These are phyloP conservation scores for Rheum nobile DNA, from an alignment of 148 eudicot genomes.

Conservation along the genomic window DNA sequence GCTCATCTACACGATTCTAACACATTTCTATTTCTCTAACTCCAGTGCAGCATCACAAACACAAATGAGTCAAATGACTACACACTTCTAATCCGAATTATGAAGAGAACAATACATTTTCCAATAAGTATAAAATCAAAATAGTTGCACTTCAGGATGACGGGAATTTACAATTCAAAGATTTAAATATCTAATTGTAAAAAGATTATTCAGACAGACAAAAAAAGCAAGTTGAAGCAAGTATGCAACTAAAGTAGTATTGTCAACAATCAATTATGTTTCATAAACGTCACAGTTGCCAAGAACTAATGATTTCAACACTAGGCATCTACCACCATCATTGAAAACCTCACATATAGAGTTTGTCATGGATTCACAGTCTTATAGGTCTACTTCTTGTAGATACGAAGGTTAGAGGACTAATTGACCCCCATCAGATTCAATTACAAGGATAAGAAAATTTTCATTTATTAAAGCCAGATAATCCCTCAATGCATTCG, in stretches of 20 bases:
- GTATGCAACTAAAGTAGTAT: background rate
- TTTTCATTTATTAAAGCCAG: background rate
- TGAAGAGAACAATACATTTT: background rate
- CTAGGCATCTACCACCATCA: constrained; percentile 88
- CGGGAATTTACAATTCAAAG: background rate
- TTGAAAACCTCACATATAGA: constrained; percentile 81
- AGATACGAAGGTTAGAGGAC: constrained; percentile 16
- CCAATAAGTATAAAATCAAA: background rate
- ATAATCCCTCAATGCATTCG: constrained; percentile 64
- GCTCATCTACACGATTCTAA: background rate
- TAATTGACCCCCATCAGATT: background rate
- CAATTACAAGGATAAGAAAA: background rate
- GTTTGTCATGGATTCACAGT: constrained; percentile 81
- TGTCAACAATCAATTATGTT: background rate
- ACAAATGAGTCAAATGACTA: background rate
- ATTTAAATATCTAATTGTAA: background rate
- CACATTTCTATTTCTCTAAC: background rate
- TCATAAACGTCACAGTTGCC: constrained; percentile 85
- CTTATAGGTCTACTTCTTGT: constrained; percentile 92
- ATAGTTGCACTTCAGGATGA: background rate
- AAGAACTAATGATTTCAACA: constrained; percentile 63
- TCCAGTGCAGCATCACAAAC: background rate
- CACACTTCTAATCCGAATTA: background rate
- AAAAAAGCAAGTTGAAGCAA: background rate
- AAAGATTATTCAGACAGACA: background rate